These are phyloP conservation scores for Xylariaceae sp. DNA, from an alignment of 2,329 filamentous ascomycete genomes.

Conservation along the genomic window DNA sequence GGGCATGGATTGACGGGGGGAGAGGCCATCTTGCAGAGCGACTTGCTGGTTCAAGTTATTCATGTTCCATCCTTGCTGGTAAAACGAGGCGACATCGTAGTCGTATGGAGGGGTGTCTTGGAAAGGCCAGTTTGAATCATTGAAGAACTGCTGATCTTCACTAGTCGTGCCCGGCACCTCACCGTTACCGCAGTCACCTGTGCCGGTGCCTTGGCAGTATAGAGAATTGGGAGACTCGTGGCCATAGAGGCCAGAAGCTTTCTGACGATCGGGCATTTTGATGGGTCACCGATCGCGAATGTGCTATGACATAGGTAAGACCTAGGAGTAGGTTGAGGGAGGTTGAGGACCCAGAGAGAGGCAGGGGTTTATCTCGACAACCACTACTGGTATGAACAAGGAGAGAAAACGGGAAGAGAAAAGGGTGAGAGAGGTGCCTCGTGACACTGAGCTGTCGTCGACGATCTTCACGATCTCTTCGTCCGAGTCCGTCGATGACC, in stretches of 20 bases:
- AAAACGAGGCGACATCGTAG: constrained; percentile 37
- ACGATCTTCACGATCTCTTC: background rate
- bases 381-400: constrained; percentile 13
- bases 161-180: constrained; percentile 10
- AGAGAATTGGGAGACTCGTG: constrained; percentile 38
- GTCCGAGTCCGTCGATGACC: background rate
- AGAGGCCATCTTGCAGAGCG: constrained; percentile 28
- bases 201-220: constrained; percentile 29
- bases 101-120: constrained; percentile 45
- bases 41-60: constrained; percentile 29
- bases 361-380: constrained; percentile 5
- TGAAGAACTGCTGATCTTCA: constrained; percentile 33
- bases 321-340: constrained; percentile 8
- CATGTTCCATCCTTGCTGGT: constrained; percentile 32
- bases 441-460: constrained; percentile 12
- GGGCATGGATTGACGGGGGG: constrained; percentile 27
- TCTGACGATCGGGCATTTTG: constrained; percentile 34
- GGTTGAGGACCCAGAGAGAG: constrained; percentile 6
- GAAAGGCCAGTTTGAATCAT: constrained; percentile 44
- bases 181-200: constrained; percentile 14
- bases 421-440: background rate
- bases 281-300: constrained; percentile 32
- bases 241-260: constrained; percentile 40
- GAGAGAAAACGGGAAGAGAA: background rate
- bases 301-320: constrained; percentile 34